These are phyloP conservation scores for Rugosomyces carneus DNA, from an alignment of 1,284 basidiomycete genomes.

Conservation along the genomic window DNA sequence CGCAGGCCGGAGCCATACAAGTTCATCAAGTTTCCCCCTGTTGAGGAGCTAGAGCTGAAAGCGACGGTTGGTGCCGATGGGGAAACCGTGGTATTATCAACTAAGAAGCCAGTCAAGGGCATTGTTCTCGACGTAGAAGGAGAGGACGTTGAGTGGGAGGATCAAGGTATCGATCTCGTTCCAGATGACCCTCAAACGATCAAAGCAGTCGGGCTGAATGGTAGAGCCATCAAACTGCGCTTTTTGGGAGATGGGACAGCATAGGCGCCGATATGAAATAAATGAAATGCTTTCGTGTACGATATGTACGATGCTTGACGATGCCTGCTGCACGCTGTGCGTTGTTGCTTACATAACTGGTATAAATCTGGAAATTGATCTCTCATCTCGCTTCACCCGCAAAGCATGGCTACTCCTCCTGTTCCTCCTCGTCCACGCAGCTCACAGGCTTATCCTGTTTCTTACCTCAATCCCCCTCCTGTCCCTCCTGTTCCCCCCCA, in stretches of 20 bases:
- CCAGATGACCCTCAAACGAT: constrained; percentile 76
- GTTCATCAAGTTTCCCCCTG: constrained; percentile 74
- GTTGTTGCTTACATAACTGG: neutral
- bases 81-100: constrained; percentile 55
- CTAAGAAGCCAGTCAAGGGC: constrained; percentile 75
- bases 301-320: no score
- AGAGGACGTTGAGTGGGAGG: constrained; percentile 68
- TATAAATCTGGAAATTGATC: neutral
- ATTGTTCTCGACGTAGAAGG: constrained; percentile 75
- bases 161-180: constrained; percentile 84
- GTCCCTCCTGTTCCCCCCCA: constrained; percentile 21
- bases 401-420: constrained; percentile 17
- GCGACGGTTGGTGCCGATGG: constrained; percentile 48
- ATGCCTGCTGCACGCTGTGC: no score
- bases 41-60: constrained; percentile 50
- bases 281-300: no score
- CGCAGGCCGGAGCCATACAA: constrained; percentile 87
- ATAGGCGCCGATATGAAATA: no score
- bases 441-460: constrained; percentile 9
- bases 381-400: neutral
- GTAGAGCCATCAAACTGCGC: constrained; percentile 57
- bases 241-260: constrained; percentile 73
- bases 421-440: constrained; percentile 20
- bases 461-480: constrained; percentile 17
- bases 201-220: constrained; percentile 56